These are phyloP conservation scores for Tricholoma furcatifolium DNA, from an alignment of 768 basidiomycete genomes.

Conservation along the genomic window DNA sequence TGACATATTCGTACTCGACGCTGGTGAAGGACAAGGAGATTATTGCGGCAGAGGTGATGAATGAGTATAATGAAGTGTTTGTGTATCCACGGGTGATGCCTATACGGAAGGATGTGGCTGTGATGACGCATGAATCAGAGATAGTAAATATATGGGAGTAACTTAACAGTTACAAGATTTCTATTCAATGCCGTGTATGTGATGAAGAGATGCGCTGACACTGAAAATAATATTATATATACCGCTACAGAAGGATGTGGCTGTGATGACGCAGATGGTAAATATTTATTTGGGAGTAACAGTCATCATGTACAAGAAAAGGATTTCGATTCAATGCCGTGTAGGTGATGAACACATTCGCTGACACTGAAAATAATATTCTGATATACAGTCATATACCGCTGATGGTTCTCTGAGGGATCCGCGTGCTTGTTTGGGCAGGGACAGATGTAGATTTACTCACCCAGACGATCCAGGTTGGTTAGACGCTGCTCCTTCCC, in stretches of 20 bases:
- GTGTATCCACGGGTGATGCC: constrained; percentile 82
- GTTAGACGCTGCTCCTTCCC: constrained; percentile 12
- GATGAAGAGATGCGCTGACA: not conserved
- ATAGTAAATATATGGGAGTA: constrained; percentile 58
- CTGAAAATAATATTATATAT: constrained; percentile 6
- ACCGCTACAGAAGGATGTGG: constrained; percentile 58
- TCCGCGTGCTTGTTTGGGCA: constrained; percentile 10
- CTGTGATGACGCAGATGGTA: constrained; percentile 84
- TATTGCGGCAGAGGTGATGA: constrained; percentile 77
- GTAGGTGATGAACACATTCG: not conserved
- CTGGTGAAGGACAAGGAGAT: constrained; percentile 75
- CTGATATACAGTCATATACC: constrained; percentile 20
- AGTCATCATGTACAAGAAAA: too few relatives aligned
- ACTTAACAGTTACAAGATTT: not conserved
- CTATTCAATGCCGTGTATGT: too few relatives aligned
- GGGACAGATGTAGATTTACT: constrained; percentile 18
- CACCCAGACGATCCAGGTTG: constrained; percentile 29
- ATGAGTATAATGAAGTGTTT: constrained; percentile 85
- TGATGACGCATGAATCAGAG: constrained; percentile 86
- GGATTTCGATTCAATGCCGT: too few relatives aligned
- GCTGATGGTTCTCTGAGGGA: constrained; percentile 14
- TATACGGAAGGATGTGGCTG: constrained; percentile 71
- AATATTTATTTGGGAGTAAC: constrained; percentile 49
- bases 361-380: not conserved
- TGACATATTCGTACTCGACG: constrained; percentile 56